These are phyloP conservation scores for Rhodosporidiobolus sp. DNA, from an alignment of 768 basidiomycete species.

Conservation along the genomic window DNA sequence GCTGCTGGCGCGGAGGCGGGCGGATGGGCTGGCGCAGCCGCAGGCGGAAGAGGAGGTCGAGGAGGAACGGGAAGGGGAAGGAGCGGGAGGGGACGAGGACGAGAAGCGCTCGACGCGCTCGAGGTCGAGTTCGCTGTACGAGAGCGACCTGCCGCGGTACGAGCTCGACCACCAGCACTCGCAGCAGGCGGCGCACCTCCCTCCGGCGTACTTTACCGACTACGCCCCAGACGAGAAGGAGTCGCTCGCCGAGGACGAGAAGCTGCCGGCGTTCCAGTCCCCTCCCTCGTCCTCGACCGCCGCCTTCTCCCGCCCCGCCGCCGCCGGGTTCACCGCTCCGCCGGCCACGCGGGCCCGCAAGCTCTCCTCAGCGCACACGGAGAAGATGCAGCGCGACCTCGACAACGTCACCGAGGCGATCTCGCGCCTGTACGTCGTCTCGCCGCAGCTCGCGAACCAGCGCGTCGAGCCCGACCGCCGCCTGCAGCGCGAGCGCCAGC, in stretches of 20 bases:
- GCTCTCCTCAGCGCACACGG: slow-evolving; percentile 51
- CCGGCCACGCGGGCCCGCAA: slow-evolving; percentile 1
- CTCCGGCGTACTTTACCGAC: slow-evolving; percentile 29
- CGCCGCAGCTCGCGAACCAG: slow-evolving; percentile 87
- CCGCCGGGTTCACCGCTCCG: not conserved
- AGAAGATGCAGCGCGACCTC: slow-evolving; percentile 79
- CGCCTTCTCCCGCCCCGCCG: slow-evolving; percentile 26
- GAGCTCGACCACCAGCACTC: slow-evolving; percentile 7
- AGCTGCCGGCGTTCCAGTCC: not conserved
- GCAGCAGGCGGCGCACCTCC: slow-evolving; percentile 18
- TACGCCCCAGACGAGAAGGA: slow-evolving; percentile 6
- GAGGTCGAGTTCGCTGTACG: slow-evolving; percentile 15
- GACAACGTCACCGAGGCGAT: slow-evolving; percentile 83
- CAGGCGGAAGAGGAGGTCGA: not conserved
- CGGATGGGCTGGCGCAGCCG: slow-evolving; percentile 44
- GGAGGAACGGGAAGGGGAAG: not conserved
- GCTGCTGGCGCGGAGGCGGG: slow-evolving; percentile 63
- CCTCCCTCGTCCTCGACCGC: slow-evolving; percentile 25
- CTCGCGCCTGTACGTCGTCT: slow-evolving; percentile 76
- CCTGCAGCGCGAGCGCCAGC: slow-evolving; percentile 70
- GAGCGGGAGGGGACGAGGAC: no score
- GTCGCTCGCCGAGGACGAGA: slow-evolving; percentile 3
- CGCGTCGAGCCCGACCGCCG: slow-evolving; percentile 72
- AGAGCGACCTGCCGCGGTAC: slow-evolving; percentile 23
- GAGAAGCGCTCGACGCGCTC: not conserved